phyloP scores from a whole-genome alignment of 2,329 filamentous ascomycete species.

The Myriosclerotinia duriaeana region DNA sequence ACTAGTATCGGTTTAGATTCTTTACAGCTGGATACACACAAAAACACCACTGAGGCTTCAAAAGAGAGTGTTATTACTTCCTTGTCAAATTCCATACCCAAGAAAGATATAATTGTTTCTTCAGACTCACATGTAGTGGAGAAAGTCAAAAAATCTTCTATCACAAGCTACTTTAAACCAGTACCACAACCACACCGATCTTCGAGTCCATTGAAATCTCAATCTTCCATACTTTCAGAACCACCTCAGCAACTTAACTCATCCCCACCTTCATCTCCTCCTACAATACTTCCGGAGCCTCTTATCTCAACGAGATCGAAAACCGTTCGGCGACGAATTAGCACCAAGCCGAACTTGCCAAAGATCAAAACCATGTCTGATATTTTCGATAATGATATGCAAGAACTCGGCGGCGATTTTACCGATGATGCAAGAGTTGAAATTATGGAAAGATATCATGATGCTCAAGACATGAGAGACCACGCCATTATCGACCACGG shows the following conservation, averaged over 20 bases:
- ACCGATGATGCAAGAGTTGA: constrained; percentile 8
- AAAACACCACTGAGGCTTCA: neutral
- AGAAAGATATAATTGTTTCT: neutral
- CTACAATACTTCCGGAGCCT: constrained; percentile 11
- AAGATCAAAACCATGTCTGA: constrained; percentile 18
- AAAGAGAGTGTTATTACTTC: neutral
- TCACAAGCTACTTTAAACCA: constrained; percentile 37
- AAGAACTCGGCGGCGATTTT: constrained; percentile 13
- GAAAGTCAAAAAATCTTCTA: constrained; percentile 30
- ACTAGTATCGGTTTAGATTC: constrained; percentile 3
- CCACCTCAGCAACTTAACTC: neutral
- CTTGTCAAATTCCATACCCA: neutral
- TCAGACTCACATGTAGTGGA: constrained; percentile 17
- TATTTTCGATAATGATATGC: neutral
- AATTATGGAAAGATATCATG: constrained; percentile 3
- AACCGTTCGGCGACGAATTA: constrained; percentile 28
- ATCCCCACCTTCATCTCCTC: constrained; percentile 13
- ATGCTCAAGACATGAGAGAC: constrained; percentile 19
- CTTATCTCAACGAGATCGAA: constrained; percentile 25
- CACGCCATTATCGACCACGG: constrained; percentile 5
- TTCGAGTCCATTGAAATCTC: constrained; percentile 26
- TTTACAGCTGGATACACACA: neutral
- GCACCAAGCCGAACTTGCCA: constrained; percentile 26
- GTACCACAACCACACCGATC: constrained; percentile 23
- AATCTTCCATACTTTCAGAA: constrained; percentile 17